Evolutionary conservation across 805 yeast species (phyloP).

Genomic region (Yarrowia sp.): DNA sequence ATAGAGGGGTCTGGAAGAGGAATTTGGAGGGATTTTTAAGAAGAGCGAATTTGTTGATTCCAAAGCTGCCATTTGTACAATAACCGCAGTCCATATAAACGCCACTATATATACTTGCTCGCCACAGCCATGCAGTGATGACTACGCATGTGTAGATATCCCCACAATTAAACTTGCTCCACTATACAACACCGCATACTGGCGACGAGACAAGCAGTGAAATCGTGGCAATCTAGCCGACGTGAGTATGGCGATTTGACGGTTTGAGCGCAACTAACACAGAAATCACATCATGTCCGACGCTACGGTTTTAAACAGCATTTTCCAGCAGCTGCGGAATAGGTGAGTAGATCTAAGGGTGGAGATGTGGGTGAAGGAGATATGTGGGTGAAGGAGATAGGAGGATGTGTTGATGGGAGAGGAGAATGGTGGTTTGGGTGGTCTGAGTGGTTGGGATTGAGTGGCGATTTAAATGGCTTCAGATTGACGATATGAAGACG

Average conservation of each 20-base stretch:
- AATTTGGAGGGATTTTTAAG: neutral
- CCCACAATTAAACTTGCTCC: slow-evolving; percentile 22
- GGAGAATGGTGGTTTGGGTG: too few species aligned
- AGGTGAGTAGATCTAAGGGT: neutral
- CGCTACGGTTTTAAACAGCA: slow-evolving; percentile 11
- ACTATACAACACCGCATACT: slow-evolving; percentile 7
- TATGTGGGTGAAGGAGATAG: too few species aligned
- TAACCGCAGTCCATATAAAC: neutral
- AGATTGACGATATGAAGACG: too few species aligned
- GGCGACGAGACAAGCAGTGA: slow-evolving; percentile 18
- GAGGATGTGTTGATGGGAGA: too few species aligned
- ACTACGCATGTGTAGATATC: too few species aligned
- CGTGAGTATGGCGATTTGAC: neutral
- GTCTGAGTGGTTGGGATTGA: too few species aligned
- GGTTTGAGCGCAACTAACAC: neutral
- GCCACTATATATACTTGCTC: too few species aligned
- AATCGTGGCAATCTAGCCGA: neutral
- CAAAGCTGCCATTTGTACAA: neutral
- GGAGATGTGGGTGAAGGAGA: too few species aligned
- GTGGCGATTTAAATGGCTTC: too few species aligned
- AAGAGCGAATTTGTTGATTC: neutral
- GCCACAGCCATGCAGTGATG: too few species aligned
- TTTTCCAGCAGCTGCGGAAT: slow-evolving; percentile 5
- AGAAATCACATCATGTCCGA: slow-evolving; percentile 17
- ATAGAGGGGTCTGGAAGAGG: too few species aligned